These are phyloP conservation scores for Pulchroboletus neoregius DNA, from an alignment of 1,284 basidiomycete genomes.

Conservation along the genomic window DNA sequence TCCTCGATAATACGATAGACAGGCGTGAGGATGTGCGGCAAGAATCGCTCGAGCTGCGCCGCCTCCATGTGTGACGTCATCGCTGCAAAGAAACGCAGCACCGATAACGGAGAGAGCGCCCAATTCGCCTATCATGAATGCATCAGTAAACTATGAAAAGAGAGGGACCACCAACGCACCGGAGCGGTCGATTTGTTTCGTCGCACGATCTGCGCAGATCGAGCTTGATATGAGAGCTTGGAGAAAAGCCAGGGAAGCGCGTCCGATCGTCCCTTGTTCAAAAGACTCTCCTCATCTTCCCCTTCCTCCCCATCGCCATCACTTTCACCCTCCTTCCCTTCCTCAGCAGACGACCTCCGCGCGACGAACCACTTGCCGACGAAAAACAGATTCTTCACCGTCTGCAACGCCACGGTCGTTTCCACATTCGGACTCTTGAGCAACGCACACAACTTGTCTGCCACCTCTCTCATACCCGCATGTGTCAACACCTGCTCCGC, in stretches of 20 bases:
- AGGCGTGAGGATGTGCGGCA: conserved; percentile 84
- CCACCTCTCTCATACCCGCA: conserved; percentile 63
- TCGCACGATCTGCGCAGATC: conserved; percentile 67
- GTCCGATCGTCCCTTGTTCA: conserved; percentile 40
- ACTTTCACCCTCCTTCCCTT: conserved; percentile 17
- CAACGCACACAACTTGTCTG: conserved; percentile 75
- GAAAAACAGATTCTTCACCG: conserved; percentile 94
- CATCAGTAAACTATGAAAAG: not conserved
- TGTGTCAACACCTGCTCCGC: conserved; percentile 42
- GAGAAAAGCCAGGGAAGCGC: conserved; percentile 92
- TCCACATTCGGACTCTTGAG: conserved; percentile 83
- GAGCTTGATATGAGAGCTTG: conserved; percentile 85
- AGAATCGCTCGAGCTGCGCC: conserved; percentile 57
- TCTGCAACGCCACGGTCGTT: conserved; percentile 73
- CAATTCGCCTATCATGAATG: conserved; percentile 50
- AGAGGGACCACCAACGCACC: conserved; percentile 37
- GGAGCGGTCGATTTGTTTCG: conserved; percentile 47
- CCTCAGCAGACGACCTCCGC: not conserved
- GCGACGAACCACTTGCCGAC: conserved; percentile 78
- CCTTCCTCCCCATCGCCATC: conserved; percentile 8
- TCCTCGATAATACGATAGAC: conserved; percentile 87
- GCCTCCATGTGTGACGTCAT: conserved; percentile 73
- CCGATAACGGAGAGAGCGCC: conserved; percentile 75
- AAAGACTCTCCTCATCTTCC: conserved; percentile 27
- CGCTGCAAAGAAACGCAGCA: conserved; percentile 92